phyloP scores from a whole-genome alignment of 495 filamentous ascomycete genomes.

The Parachaetomium inaequale region DNA sequence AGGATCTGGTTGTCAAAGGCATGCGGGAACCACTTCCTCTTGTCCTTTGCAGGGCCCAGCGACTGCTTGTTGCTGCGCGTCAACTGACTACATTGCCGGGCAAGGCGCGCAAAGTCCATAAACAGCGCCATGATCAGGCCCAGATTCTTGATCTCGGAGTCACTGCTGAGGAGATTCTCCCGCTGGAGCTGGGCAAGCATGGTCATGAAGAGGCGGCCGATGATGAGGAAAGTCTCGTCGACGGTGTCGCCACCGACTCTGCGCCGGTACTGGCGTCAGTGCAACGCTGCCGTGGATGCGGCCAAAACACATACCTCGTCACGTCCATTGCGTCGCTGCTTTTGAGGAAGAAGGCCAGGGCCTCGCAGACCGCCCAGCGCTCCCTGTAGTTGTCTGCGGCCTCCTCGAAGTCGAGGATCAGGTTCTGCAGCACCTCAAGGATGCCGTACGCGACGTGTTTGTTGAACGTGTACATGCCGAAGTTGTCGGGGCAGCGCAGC shows the following conservation, averaged over 20 bases:
- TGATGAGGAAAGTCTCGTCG: constrained; percentile 20
- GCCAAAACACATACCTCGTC: constrained; percentile 8
- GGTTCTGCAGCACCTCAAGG: constrained; percentile 38
- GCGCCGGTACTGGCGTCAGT: neutral
- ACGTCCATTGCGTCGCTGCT: neutral
- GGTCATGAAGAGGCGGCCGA: constrained; percentile 37
- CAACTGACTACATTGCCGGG: constrained; percentile 13
- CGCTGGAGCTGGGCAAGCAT: constrained; percentile 38
- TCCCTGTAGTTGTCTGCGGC: constrained; percentile 32
- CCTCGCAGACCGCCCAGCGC: constrained; percentile 39
- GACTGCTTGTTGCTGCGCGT: constrained; percentile 4
- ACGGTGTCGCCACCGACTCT: constrained; percentile 28
- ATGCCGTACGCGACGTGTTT: constrained; percentile 35
- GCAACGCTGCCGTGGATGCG: constrained; percentile 1
- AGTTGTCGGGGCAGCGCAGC: constrained; percentile 35
- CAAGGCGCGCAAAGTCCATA: constrained; percentile 16
- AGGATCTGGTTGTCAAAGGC: constrained; percentile 20
- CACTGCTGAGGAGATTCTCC: constrained; percentile 24
- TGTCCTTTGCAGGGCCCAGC: constrained; percentile 20
- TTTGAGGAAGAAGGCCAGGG: constrained; percentile 20
- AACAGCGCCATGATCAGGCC: constrained; percentile 38
- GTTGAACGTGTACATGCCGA: constrained; percentile 40
- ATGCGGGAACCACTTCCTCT: constrained; percentile 23
- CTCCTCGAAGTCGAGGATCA: constrained; percentile 38
- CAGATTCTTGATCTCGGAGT: constrained; percentile 31